A percentile compares a stretch with the other conserved stretches of the same genome.
Evolutionary conservation across 164 flowering plant species (phyloP).

Genomic region (Tinospora cordifolia): DNA sequence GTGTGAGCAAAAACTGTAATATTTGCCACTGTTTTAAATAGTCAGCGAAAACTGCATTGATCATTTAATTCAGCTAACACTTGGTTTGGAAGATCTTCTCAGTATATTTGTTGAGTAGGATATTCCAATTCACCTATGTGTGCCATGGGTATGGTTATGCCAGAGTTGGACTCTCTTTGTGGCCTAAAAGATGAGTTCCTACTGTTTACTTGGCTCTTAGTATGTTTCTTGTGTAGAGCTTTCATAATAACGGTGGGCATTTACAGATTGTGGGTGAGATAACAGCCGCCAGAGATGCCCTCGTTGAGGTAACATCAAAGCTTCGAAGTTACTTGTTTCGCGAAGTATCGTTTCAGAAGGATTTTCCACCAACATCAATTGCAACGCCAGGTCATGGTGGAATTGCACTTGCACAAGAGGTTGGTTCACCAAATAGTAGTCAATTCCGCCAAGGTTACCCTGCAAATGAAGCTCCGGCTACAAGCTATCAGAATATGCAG

Average conservation of each 20-base stretch:
- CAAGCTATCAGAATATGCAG: slow-evolving; percentile 36
- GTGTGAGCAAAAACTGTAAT: neutral
- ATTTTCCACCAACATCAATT: slow-evolving; percentile 29
- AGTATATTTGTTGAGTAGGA: neutral
- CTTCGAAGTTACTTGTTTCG: slow-evolving; percentile 52
- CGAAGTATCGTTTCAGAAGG: slow-evolving; percentile 50
- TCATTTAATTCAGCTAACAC: neutral
- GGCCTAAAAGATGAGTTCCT: neutral
- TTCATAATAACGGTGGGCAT: slow-evolving; percentile 8
- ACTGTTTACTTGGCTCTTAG: neutral
- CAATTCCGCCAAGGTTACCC: slow-evolving; percentile 32
- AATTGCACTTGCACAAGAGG: slow-evolving; percentile 26
- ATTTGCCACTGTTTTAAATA: neutral
- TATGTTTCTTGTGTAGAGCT: neutral
- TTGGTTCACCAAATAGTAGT: slow-evolving; percentile 36
- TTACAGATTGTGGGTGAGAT: slow-evolving; percentile 87
- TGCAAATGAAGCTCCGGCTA: slow-evolving; percentile 29
- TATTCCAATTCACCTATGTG: neutral
- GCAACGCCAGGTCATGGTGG: slow-evolving; percentile 28
- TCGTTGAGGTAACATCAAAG: slow-evolving; percentile 78
- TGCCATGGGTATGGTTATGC: neutral
- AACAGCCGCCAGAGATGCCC: slow-evolving; percentile 81
- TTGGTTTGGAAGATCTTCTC: neutral
- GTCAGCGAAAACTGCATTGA: neutral
- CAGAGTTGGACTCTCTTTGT: neutral